These are phyloP conservation scores for Vinca minor DNA, from an alignment of 257 asterid genomes.

Conservation along the genomic window DNA sequence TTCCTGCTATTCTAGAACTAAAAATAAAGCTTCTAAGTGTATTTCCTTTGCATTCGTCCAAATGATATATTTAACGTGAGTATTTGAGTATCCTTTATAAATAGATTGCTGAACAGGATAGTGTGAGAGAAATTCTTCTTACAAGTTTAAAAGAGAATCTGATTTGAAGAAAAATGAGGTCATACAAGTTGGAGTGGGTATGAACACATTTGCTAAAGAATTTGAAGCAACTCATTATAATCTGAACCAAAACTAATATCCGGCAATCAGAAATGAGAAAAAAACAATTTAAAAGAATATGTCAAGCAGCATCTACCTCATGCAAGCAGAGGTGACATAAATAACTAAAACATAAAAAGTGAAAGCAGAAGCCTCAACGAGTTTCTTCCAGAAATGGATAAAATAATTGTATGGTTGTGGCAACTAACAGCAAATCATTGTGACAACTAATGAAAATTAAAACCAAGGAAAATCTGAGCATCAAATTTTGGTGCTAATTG, in stretches of 20 bases:
- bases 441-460: background rate
- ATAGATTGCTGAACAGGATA: background rate
- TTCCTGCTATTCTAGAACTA: background rate
- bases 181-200: background rate
- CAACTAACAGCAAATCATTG: background rate
- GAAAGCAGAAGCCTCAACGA: background rate
- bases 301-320: background rate
- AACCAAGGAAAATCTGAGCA: background rate
- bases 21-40: background rate
- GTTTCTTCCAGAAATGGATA: background rate
- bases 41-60: background rate
- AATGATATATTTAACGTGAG: background rate
- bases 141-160: no score
- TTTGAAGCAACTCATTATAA: no score
- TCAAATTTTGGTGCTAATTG: background rate
- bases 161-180: background rate
- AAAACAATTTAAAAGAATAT: background rate
- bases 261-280: no score
- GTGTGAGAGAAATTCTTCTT: background rate
- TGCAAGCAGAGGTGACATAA: background rate
- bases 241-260: no score
- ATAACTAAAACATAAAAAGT: background rate
- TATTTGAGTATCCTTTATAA: background rate
- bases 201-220: background rate
- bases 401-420: background rate